These are phyloP conservation scores for Dryas octopetala DNA, from an alignment of 306 rosid genomes.

Conservation along the genomic window DNA sequence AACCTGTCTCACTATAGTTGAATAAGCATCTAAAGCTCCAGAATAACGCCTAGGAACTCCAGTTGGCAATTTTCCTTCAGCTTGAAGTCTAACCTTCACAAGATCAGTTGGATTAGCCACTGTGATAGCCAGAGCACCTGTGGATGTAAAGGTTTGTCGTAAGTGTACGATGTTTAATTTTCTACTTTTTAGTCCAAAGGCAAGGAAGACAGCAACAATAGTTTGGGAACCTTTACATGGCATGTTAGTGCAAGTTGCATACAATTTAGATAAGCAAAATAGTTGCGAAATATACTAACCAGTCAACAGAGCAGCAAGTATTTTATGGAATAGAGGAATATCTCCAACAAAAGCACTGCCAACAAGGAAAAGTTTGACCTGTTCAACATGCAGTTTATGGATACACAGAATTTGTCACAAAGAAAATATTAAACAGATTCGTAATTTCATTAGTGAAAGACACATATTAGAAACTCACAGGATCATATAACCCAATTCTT, in stretches of 20 bases:
- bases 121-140: slow-evolving; percentile 88
- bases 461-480: slow-evolving; percentile 65
- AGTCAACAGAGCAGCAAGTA: slow-evolving; percentile 86
- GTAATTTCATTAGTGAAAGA: slow-evolving; percentile 31
- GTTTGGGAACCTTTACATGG: background rate
- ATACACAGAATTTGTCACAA: slow-evolving; percentile 37
- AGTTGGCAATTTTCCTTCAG: slow-evolving; percentile 77
- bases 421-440: background rate
- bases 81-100: slow-evolving; percentile 93
- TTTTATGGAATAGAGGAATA: slow-evolving; percentile 73
- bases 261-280: slow-evolving; percentile 2
- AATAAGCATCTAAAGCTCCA: slow-evolving; percentile 84
- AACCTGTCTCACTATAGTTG: slow-evolving; percentile 75
- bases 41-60: slow-evolving; percentile 94
- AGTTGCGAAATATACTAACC: slow-evolving; percentile 52
- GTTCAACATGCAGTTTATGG: slow-evolving; percentile 49
- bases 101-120: slow-evolving; percentile 96
- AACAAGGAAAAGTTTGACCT: slow-evolving; percentile 85
- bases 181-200: background rate
- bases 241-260: slow-evolving; percentile 16
- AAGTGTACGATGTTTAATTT: slow-evolving; percentile 12
- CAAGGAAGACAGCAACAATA: slow-evolving; percentile 3
- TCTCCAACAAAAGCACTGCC: slow-evolving; percentile 86
- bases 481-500: slow-evolving; percentile 93
- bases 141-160: slow-evolving; percentile 9